Base-by-base conservation (phyloP, 768 basidiomycete species). In the Hericium alpestre region DNA sequence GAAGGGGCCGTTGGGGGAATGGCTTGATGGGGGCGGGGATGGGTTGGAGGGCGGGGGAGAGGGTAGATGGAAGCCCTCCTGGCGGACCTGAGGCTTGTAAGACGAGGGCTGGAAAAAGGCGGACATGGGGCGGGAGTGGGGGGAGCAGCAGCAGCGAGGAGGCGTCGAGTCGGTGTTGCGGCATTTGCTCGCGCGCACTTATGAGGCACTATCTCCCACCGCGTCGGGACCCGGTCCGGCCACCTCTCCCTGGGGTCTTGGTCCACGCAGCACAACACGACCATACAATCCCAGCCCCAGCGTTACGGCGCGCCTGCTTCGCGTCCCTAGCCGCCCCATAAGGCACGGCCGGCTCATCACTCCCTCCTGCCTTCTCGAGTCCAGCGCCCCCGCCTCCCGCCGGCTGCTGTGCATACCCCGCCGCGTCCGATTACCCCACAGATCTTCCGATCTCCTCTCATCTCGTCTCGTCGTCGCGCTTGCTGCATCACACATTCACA, bases 61-160 rank as follows among this genome's bases (percentile, higher is more conserved):
- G 20, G 81, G 78, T 38, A 83, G 64, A 60, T 86, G 83, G 68
- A 90, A 90, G 63, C 88, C 87, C 71, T 88, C 83, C 65, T 86
- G 82, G 58, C 86, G 74, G 61, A 87, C 71, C 60, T 80, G 79
- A 15, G 81, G 78, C 65, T 81, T 81, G 73, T 79, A 79, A 41
- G 73, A 62, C 54, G 67, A 63, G 47, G 71, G 41, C 25, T 65
- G 61, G 48, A 67, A 69, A 67, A 72, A 74, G 69, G 72, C 75
- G 63, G 72, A 63, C 57, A 62, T 59, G 40, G 40, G 55, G 13
- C 20, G 46, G 48, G n/a, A 25, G 50, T 48, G 18, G 32, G 57
- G 25, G 13, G 20, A 22, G 54, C 7, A n/a, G 16, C 32, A 25
- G 25, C 25, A 22, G 27, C 38, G 23, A 38, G 25, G 22, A 46